Conservation (phyloP, 2,329 filamentous ascomycete genomes). For the Fusarium camptoceras region DNA sequence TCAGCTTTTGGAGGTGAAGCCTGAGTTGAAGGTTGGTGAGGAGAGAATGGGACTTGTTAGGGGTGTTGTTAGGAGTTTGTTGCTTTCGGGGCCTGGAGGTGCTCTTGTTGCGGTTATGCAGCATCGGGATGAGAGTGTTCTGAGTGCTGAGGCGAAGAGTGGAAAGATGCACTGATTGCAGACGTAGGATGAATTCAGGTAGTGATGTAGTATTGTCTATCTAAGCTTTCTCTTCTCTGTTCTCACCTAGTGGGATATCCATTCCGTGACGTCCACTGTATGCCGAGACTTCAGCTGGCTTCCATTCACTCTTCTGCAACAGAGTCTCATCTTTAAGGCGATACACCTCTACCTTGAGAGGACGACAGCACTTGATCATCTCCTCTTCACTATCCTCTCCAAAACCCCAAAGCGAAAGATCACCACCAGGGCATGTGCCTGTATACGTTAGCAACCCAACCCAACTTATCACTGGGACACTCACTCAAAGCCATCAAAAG, state of each 20-base stretch:
- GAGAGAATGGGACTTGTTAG: conserved; percentile 32
- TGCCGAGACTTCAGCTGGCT: conserved; percentile 65
- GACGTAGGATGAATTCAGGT: fast-evolving
- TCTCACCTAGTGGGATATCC: conserved; percentile 41
- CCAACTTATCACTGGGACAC: conserved; percentile 15
- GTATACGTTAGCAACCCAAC: conserved; percentile 9
- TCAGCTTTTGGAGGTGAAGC: conserved; percentile 27
- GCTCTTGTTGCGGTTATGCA: conserved; percentile 44
- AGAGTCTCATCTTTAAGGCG: conserved; percentile 65
- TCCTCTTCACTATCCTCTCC: conserved; percentile 74
- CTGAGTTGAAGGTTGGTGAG: conserved; percentile 28
- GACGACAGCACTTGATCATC: conserved; percentile 77
- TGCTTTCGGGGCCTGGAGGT: conserved; percentile 41
- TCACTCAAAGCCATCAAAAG: conserved; percentile 70
- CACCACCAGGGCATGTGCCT: conserved; percentile 82
- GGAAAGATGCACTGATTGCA: conserved; percentile 38
- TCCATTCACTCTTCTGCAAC: conserved; percentile 69
- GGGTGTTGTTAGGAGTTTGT: conserved; percentile 35
- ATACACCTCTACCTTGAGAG: conserved; percentile 80
- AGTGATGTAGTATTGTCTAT: neutral
- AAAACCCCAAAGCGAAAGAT: conserved; percentile 86
- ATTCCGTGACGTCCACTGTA: conserved; percentile 60
- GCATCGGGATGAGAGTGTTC: conserved; percentile 42
- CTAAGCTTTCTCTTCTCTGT: conserved; percentile 11
- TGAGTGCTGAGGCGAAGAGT: conserved; percentile 40